Percentiles rank a stretch among this genome's conserved stretches.
These are phyloP conservation scores for Colletotrichum sp. DNA, from an alignment of 2,329 filamentous ascomycete genomes.

Conservation along the genomic window DNA sequence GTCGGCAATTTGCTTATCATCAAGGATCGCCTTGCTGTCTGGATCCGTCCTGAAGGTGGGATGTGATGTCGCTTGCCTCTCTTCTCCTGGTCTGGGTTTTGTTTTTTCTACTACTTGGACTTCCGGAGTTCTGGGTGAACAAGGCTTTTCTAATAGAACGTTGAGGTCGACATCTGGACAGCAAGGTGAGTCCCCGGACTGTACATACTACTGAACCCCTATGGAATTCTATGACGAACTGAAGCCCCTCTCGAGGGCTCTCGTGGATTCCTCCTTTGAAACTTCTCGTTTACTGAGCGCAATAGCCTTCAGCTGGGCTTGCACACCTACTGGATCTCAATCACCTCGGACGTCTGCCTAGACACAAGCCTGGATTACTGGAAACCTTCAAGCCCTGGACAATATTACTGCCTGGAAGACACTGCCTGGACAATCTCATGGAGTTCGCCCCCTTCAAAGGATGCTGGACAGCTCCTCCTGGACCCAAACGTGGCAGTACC, in stretches of 20 bases:
- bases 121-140: slow-evolving; percentile 19
- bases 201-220: slow-evolving; percentile 12
- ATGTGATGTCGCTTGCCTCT: slow-evolving; percentile 17
- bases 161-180: slow-evolving; percentile 20
- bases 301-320: neutral
- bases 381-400: neutral
- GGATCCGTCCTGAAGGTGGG: slow-evolving; percentile 10
- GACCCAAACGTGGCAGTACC: slow-evolving; percentile 1
- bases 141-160: slow-evolving; percentile 17
- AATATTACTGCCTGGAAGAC: neutral
- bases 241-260: neutral
- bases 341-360: neutral
- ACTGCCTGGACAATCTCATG: neutral
- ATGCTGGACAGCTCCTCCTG: neutral
- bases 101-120: slow-evolving; percentile 14
- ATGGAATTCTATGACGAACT: neutral
- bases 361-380: neutral
- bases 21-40: slow-evolving; percentile 21
- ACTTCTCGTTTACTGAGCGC: neutral
- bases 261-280: neutral
- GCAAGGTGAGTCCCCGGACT: slow-evolving; percentile 22
- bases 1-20: neutral
- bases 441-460: neutral
- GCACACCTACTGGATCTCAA: neutral
- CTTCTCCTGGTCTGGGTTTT: slow-evolving; percentile 17